Percentiles rank a stretch among this genome's conserved stretches.
Evolutionary conservation across 176 grass and related monocot genomes (phyloP).

Genomic region (Thalia dealbata): DNA sequence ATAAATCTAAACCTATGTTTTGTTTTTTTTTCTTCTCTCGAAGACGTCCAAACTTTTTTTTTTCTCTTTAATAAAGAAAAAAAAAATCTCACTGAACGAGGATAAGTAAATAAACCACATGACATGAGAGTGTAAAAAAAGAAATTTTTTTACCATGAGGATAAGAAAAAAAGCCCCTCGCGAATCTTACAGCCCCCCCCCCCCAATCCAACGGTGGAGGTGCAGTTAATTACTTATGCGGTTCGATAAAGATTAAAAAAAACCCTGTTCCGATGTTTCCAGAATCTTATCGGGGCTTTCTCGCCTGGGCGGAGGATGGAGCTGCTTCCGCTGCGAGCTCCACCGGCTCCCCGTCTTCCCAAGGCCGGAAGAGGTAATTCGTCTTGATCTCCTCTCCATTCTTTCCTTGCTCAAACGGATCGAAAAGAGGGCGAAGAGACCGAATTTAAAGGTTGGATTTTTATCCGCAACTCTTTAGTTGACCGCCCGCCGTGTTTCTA

Average conservation of each 20-base stretch:
- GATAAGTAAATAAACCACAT: too few species aligned
- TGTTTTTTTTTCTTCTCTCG: too few species aligned
- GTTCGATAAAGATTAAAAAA: too few species aligned
- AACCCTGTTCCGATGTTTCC: not conserved
- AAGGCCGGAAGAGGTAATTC: not conserved
- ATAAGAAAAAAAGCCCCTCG: too few species aligned
- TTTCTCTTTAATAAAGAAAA: too few species aligned
- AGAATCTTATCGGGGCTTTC: not conserved
- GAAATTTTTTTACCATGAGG: too few species aligned
- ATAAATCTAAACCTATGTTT: too few species aligned
- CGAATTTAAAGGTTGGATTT: not conserved
- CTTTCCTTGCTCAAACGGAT: not conserved
- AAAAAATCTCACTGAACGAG: too few species aligned
- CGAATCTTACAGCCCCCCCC: not conserved
- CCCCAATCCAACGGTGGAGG: not conserved
- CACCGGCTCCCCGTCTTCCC: not conserved
- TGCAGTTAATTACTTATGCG: not conserved
- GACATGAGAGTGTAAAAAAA: too few species aligned
- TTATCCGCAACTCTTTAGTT: not conserved
- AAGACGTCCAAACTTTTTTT: too few species aligned
- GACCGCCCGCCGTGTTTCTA: too few species aligned
- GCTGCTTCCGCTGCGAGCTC: not conserved
- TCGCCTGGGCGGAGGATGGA: not conserved
- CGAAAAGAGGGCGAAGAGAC: not conserved
- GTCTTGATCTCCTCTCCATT: not conserved